Conservation (phyloP, 2,329 filamentous ascomycete genomes). For the Paracoccidioides lutzii region DNA sequence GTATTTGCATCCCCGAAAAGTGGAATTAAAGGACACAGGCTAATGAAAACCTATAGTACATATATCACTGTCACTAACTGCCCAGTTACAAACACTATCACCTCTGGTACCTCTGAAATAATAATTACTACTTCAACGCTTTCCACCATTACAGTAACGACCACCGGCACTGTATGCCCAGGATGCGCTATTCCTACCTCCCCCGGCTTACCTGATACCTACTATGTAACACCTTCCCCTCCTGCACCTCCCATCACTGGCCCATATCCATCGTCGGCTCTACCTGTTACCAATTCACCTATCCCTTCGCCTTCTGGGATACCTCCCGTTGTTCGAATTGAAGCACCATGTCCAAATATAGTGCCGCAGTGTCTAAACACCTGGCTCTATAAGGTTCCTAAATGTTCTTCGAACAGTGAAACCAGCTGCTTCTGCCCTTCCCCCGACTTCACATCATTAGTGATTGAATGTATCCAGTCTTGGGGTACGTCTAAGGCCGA, state of each 20-base stretch:
- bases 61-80: constrained; percentile 19
- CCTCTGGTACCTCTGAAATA: constrained; percentile 37
- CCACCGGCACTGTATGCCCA: constrained; percentile 18
- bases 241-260: constrained; percentile 9
- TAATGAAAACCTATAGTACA: not conserved
- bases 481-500: constrained; percentile 56
- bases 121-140: constrained; percentile 45
- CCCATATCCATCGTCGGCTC: not conserved
- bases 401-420: constrained; percentile 77
- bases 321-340: not conserved
- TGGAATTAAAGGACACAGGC: not conserved
- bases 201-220: constrained; percentile 14
- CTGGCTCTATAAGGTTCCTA: constrained; percentile 56
- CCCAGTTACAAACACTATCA: constrained; percentile 21
- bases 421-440: constrained; percentile 76
- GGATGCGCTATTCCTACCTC: constrained; percentile 1
- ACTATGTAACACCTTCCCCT: constrained; percentile 18
- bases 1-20: not conserved
- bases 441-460: constrained; percentile 58
- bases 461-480: constrained; percentile 70
- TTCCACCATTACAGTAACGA: constrained; percentile 34
- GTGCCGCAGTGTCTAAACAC: constrained; percentile 87
- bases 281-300: not conserved
- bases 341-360: constrained; percentile 46
- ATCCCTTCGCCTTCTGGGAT: not conserved